Evolutionary conservation across 1,284 basidiomycete species (phyloP).

Genomic region (Cutaneotrichosporon sp.): DNA sequence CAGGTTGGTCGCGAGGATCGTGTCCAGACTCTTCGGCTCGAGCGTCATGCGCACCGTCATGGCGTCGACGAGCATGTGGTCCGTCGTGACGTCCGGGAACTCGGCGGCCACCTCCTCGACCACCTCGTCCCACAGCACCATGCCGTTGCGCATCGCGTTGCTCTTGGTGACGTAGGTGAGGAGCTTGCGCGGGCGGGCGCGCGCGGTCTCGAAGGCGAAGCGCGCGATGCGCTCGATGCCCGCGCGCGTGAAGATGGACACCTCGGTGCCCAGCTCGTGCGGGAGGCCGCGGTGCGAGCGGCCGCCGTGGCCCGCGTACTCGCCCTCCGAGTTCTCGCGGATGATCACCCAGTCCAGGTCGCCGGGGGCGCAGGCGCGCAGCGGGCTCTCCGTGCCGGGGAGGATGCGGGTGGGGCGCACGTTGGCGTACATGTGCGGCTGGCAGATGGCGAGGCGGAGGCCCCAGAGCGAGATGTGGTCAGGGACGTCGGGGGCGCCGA

Average conservation of each 20-base stretch:
- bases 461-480: constrained; percentile 88
- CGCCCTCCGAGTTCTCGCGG: constrained; percentile 97
- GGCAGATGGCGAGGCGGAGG: constrained; percentile 68
- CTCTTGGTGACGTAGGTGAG: constrained; percentile 62
- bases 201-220: constrained; percentile 92
- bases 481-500: constrained; percentile 86
- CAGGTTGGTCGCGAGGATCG: constrained; percentile 93
- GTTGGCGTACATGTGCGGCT: constrained; percentile 62
- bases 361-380: constrained; percentile 75
- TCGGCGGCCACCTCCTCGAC: constrained; percentile 58
- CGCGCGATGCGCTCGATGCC: constrained; percentile 88
- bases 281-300: constrained; percentile 60
- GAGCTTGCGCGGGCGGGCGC: constrained; percentile 61
- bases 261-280: constrained; percentile 86
- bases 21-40: constrained; percentile 68
- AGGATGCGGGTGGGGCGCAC: constrained; percentile 67
- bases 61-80: constrained; percentile 61
- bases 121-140: constrained; percentile 40
- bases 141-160: constrained; percentile 53
- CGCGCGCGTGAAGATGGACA: constrained; percentile 88
- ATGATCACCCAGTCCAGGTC: constrained; percentile 68
- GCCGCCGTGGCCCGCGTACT: constrained; percentile 95
- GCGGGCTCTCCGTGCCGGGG: constrained; percentile 52
- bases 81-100: constrained; percentile 60
- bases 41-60: constrained; percentile 59